phyloP scores from a whole-genome alignment of 148 eudicot genomes.

The Camellia lanceoleosa region DNA sequence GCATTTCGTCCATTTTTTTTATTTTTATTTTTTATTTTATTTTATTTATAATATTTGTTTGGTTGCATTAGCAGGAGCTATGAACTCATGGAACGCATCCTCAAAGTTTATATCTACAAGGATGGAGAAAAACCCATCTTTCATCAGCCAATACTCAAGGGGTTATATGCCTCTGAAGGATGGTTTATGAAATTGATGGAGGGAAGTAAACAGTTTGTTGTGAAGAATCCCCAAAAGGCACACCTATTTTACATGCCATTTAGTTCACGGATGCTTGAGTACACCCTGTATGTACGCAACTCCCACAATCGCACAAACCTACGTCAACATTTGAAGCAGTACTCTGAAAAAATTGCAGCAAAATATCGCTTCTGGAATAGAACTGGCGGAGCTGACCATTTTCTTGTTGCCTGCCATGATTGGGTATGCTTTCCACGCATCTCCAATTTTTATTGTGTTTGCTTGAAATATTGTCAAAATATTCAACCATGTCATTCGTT shows the following conservation, averaged over 20 bases:
- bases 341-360: slow-evolving; percentile 59
- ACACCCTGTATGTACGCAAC: slow-evolving; percentile 50
- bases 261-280: slow-evolving; percentile 69
- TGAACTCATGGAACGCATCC: slow-evolving; percentile 74
- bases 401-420: slow-evolving; percentile 91
- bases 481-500: too few species aligned
- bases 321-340: slow-evolving; percentile 52
- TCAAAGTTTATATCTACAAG: slow-evolving; percentile 71
- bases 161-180: slow-evolving; percentile 92
- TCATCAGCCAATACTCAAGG: slow-evolving; percentile 86
- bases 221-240: slow-evolving; percentile 67
- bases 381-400: slow-evolving; percentile 89
- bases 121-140: slow-evolving; percentile 85
- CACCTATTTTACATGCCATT: slow-evolving; percentile 91
- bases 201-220: slow-evolving; percentile 56
- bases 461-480: background rate
- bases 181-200: slow-evolving; percentile 98
- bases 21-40: too few species aligned
- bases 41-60: background rate
- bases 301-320: slow-evolving; percentile 65
- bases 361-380: slow-evolving; percentile 85
- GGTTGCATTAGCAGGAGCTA: slow-evolving; percentile 61
- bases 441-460: background rate
- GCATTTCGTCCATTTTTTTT: background rate
- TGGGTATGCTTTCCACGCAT: slow-evolving; percentile 52